A percentile compares a stretch with the other conserved stretches of the same genome.
Evolutionary conservation across 306 rosid species (phyloP).

Genomic region (Cucurbita maxima): DNA sequence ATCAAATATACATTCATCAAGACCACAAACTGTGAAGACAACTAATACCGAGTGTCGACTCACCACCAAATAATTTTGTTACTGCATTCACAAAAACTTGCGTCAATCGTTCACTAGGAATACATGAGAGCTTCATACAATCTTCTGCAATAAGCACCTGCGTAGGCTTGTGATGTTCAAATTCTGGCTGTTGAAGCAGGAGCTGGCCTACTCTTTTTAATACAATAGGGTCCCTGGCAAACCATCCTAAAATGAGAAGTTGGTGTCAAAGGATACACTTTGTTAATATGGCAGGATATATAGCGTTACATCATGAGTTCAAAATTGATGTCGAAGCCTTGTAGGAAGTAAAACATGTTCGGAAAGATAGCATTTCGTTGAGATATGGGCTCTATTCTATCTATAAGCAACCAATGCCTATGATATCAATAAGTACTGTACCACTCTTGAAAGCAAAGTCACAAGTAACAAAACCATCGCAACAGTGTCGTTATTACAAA

Average conservation of each 20-base stretch:
- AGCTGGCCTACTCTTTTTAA: conserved; percentile 52
- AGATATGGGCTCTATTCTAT: not conserved
- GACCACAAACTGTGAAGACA: not conserved
- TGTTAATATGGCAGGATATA: not conserved
- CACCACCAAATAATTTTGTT: conserved; percentile 63
- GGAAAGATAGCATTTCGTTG: not conserved
- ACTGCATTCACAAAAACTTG: conserved; percentile 28
- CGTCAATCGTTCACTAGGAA: conserved; percentile 30
- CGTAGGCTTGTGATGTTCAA: conserved; percentile 31
- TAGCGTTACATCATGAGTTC: not conserved
- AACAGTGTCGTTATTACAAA: not conserved
- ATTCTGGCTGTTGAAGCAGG: conserved; percentile 32
- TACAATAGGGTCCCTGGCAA: conserved; percentile 61
- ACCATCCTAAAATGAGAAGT: conserved; percentile 64
- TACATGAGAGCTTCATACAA: conserved; percentile 59
- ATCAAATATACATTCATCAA: not conserved
- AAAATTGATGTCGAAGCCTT: not conserved
- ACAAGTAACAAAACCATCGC: not conserved
- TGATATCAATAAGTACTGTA: not conserved
- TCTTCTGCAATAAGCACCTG: conserved; percentile 61
- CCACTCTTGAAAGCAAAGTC: not conserved
- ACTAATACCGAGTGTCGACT: conserved; percentile 7
- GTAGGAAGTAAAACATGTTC: not conserved
- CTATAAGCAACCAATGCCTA: not conserved
- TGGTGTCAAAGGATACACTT: conserved; percentile 11